Conservation (phyloP, 352 stramenopile genomes). For the Nothophytophthora sp. region DNA sequence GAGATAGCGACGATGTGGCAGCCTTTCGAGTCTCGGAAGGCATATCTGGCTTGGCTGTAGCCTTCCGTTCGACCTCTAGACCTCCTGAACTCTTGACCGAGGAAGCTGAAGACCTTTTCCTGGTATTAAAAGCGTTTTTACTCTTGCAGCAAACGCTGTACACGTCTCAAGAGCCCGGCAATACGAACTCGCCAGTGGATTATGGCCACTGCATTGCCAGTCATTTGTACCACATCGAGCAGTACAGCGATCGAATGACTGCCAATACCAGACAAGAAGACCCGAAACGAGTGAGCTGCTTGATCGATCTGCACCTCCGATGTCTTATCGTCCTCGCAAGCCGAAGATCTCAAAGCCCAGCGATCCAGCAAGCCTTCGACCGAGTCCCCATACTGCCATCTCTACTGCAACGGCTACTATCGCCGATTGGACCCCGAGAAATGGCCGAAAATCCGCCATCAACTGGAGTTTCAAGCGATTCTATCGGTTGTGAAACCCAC, state of each 20-base stretch:
- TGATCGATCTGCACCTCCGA: slow-evolving; percentile 33
- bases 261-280: slow-evolving; percentile 19
- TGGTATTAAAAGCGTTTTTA: slow-evolving; percentile 27
- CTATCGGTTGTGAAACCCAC: not conserved
- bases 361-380: slow-evolving; percentile 34
- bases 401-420: slow-evolving; percentile 21
- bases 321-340: slow-evolving; percentile 41
- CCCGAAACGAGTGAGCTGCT: slow-evolving; percentile 7
- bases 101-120: slow-evolving; percentile 10
- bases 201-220: slow-evolving; percentile 28
- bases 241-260: slow-evolving; percentile 27
- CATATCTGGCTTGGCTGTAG: slow-evolving; percentile 12
- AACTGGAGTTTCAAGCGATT: not conserved
- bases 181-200: slow-evolving; percentile 9
- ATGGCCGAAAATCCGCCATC: not conserved
- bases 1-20: not conserved
- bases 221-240: slow-evolving; percentile 28
- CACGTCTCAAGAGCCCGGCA: slow-evolving; percentile 23
- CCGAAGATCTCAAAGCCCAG: slow-evolving; percentile 21
- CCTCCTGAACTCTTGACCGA: slow-evolving; percentile 11
- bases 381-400: slow-evolving; percentile 15
- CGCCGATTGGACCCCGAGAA: not conserved
- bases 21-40: not conserved
- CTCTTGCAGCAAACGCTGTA: slow-evolving; percentile 32
- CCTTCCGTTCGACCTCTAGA: slow-evolving; percentile 15